Base-by-base conservation (phyloP, 2,329 filamentous ascomycete species). In the Monilinia fructicola region DNA sequence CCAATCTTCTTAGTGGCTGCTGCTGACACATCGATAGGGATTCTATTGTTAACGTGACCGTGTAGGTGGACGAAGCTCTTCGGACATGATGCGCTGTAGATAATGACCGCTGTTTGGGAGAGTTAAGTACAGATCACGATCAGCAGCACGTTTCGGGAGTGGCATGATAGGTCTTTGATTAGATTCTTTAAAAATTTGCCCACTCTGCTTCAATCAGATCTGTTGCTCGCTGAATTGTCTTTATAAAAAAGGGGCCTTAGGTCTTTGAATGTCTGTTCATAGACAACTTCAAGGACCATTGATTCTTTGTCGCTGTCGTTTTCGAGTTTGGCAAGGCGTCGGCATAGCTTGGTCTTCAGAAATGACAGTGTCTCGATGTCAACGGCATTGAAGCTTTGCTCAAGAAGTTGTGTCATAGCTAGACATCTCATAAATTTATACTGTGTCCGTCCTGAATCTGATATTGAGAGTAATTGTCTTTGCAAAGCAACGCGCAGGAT, bases 1-100 rank as follows among this genome's bases (percentile, higher is more conserved):
- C n/a, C 28, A 18, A 66, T 40, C 31, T 61, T 40, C 12, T 54
- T 28, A 54, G 23, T 68, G 28, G 56, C 31, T 3, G 46, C 48
- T 46, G 59, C 5, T 74, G 60, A 1, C 31, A n/a, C 44, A n/a
- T 10, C 18, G 9, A 21, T 6, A n/a, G 44, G 21, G 2, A 48
- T 48, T 48, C 44, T 21, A 48, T 48, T 1, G 44, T 10, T 4
- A 48, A 48, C 10, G 6, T 48, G 9, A 48, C 10, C 21, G 4
- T 10, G 21, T 21, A n/a, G 44, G 44, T n/a, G 44, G 44, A n/a
- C 21, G 21, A n/a, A n/a, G 6, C 21, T 10, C 21, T n/a, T 48
- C 44, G 21, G 44, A 6, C 6, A 48, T n/a, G 9, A 48, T 48
- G 6, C 18, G 5, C 21, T n/a, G 21, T 9, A 48, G 44, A 10